Percentiles rank a stretch among this genome's conserved stretches.
These are phyloP conservation scores for Crithidia acanthocephali DNA, from an alignment of 208 protist genomes.

Conservation along the genomic window DNA sequence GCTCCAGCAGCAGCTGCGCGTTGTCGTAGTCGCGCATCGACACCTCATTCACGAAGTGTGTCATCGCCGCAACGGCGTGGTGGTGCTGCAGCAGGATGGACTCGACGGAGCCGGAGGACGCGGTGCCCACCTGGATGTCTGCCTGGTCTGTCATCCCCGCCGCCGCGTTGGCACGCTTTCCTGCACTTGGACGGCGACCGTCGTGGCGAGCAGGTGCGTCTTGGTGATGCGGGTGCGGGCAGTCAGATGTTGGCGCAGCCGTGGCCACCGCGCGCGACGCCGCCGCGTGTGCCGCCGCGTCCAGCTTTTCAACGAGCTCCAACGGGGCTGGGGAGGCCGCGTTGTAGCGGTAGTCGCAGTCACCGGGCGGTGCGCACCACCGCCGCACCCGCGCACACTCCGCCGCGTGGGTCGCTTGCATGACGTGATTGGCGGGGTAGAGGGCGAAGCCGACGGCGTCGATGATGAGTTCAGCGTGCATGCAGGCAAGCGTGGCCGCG, in stretches of 20 bases:
- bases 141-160: neutral
- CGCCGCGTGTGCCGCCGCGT: neutral
- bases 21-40: slow-evolving; percentile 38
- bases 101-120: slow-evolving; percentile 40
- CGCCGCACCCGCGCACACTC: slow-evolving; percentile 77
- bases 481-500: slow-evolving; percentile 77
- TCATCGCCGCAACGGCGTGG: slow-evolving; percentile 43
- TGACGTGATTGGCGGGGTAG: slow-evolving; percentile 50
- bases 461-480: slow-evolving; percentile 92
- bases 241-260: neutral
- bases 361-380: slow-evolving; percentile 62
- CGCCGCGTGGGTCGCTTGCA: slow-evolving; percentile 61
- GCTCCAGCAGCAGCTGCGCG: slow-evolving; percentile 43
- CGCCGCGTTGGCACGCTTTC: too few relatives aligned
- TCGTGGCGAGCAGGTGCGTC: too few relatives aligned
- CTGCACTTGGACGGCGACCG: too few relatives aligned
- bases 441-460: slow-evolving; percentile 82
- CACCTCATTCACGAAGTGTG: slow-evolving; percentile 36
- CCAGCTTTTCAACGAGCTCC: slow-evolving; percentile 32
- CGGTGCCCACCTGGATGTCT: slow-evolving; percentile 1
- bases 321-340: slow-evolving; percentile 58
- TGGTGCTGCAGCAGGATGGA: slow-evolving; percentile 66
- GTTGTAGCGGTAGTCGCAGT: slow-evolving; percentile 58
- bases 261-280: neutral
- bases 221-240: too few relatives aligned